Conservation (phyloP, 2,329 filamentous ascomycete species). For the Harringtonia aguacate region DNA sequence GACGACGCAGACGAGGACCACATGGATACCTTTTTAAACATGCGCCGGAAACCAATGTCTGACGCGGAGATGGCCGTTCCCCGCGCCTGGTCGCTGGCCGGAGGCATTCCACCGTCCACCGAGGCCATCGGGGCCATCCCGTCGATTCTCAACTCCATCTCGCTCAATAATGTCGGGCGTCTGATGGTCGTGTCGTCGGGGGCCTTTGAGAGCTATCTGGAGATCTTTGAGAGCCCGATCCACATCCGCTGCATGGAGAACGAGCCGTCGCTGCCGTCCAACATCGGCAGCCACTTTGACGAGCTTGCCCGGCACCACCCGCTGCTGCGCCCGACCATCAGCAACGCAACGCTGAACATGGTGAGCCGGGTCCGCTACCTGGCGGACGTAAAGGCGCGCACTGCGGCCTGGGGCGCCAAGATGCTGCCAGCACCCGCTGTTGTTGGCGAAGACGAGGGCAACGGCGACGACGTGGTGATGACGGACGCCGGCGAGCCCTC, state of each 20-base stretch:
- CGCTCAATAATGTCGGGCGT: constrained; percentile 78
- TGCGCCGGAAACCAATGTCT: constrained; percentile 41
- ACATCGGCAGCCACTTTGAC: constrained; percentile 78
- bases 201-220: constrained; percentile 78
- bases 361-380: constrained; percentile 69
- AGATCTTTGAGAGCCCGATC: constrained; percentile 88
- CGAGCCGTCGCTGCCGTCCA: constrained; percentile 58
- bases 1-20: constrained; percentile 24
- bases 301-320: constrained; percentile 93
- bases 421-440: constrained; percentile 49
- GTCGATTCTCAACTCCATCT: constrained; percentile 85
- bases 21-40: constrained; percentile 20
- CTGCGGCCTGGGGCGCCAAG: constrained; percentile 66
- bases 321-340: constrained; percentile 65
- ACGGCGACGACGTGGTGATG: constrained; percentile 54
- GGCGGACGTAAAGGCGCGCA: constrained; percentile 57
- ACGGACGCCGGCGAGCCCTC: constrained; percentile 30
- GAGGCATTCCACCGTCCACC: constrained; percentile 72
- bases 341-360: constrained; percentile 82
- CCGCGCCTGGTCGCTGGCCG: constrained; percentile 38
- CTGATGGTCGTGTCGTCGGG: constrained; percentile 75
- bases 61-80: constrained; percentile 35
- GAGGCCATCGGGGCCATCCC: constrained; percentile 86
- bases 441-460: too few relatives aligned
- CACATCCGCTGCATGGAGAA: constrained; percentile 75